Evolutionary conservation across 257 asterid species (phyloP), one percentile per base, ranked within the genome.

Genomic region (Plantago ovata): DNA sequence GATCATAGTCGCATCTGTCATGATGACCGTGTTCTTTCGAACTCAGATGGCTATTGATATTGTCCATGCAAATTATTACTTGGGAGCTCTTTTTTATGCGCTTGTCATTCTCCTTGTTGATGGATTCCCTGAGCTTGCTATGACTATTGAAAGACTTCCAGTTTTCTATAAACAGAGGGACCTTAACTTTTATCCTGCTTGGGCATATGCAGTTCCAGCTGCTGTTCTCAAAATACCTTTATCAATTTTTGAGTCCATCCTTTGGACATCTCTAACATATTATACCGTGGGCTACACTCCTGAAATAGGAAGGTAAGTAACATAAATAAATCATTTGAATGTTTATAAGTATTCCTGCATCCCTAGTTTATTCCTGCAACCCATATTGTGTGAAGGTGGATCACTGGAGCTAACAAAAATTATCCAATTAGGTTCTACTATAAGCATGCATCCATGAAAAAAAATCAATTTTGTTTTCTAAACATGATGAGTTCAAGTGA

Each of bases 191-290:
- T 79, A 75, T 65, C 85, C 82, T 16, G 85, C 79, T 13, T 79
- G 82, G 82, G 85, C 82, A 42, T 72, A 70, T 67, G 70, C 85
- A 47, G 53, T 79, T 61, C 79, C 85, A 40, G 81, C 85, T 44
- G 19, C 79, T 44, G 64, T 79, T 64, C 70, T 79, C 7, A 79
- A 72, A 69, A 58, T 79, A 53, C 85, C 84, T 53, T 59, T 79
- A 39, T 79, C 82, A 16, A 15, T 75, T 9, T 52, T 79, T 64
- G 79, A 68, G 38, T 38, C 85, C 58, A 61, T 73, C 21, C 23
- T 79, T 41, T 79, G 82, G 82, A 70, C 79, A 38, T 39, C 63
- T 38, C 32, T 79, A 18, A 79, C 82, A 11, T 79, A 79, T 63
- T 75, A 75, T 44, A 62, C 67, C 24, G 67, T 79, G 7, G 82